Base-by-base conservation (phyloP, 202 grass and related monocot genomes). In the Schoenoplectus triqueter region DNA sequence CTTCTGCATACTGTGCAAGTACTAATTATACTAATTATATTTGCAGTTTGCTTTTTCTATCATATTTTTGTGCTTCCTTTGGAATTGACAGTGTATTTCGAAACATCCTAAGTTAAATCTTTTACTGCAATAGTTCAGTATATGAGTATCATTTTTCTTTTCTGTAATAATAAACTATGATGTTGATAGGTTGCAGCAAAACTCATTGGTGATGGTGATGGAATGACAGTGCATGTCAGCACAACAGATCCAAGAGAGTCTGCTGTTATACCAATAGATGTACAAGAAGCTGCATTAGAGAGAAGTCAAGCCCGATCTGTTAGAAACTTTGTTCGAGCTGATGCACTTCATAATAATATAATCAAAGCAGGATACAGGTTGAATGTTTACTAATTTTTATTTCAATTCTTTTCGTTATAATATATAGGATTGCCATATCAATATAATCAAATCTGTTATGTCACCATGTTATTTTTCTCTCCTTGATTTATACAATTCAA, bases 181-280 rank as follows among this genome's bases (percentile, higher is more conserved):
- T 66, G 61, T 0, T 83, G 64, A 70, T 21, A 83, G 81, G 81
- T 83, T 3, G 20, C 54, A 10, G 66, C 48, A 83, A 70, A 69
- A 42, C 19, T 83, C 0, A 46, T 83, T 64, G 92, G 84, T 73
- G 92, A 97, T 82, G 92, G 90, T 0, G 90, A 94, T 64, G 88
- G 92, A 40, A 86, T 97, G 52, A 92, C 81, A 6, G 88, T 89
- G 57, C 90, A 94, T 84, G 92, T 92, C 56, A 67, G 88, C 71
- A 87, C 92, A 57, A 70, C 78, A 2, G 84, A 91, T 55, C 1
- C 64, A 56, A 85, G 52, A 60, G 92, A 97, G 50, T 91, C 87
- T 10, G 72, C 44, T 0, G 31, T 14, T 59, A 81, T 91, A 19
- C 86, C 88, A 60, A 2, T 60, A 5, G 77, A 91, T 44, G 87